Percentiles rank a stretch among this genome's conserved stretches.
phyloP scores from a whole-genome alignment of 1,284 basidiomycete genomes.

The Fistulinella cinereoalba region DNA sequence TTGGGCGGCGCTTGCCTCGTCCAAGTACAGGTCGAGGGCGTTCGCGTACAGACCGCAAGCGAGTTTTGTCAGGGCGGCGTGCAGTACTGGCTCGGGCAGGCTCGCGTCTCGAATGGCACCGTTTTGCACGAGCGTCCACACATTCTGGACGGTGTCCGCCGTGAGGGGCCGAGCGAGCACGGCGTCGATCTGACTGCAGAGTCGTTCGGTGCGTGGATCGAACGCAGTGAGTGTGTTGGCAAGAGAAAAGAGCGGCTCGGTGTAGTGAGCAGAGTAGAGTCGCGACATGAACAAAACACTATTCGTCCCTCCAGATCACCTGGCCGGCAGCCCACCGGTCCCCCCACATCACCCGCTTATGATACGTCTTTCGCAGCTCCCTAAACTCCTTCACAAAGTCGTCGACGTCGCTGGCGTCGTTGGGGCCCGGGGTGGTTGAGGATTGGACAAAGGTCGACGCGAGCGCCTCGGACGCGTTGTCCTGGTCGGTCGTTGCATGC shows the following conservation, averaged over 20 bases:
- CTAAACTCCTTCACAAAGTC: conserved; percentile 87
- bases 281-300: conserved; percentile 21
- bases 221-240: conserved; percentile 7
- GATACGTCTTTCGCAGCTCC: conserved; percentile 80
- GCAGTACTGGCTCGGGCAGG: conserved; percentile 9
- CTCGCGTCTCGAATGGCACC: not conserved
- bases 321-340: conserved; percentile 83
- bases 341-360: conserved; percentile 86
- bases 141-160: conserved; percentile 13
- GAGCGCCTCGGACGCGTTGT: conserved; percentile 81
- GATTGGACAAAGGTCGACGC: conserved; percentile 78
- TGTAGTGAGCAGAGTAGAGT: conserved; percentile 30
- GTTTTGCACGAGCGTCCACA: conserved; percentile 14
- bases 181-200: conserved; percentile 16
- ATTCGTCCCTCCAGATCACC: conserved; percentile 76
- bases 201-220: conserved; percentile 10
- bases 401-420: conserved; percentile 66
- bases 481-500: conserved; percentile 84
- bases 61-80: conserved; percentile 42
- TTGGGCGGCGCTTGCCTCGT: conserved; percentile 62
- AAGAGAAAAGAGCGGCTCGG: conserved; percentile 23
- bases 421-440: conserved; percentile 33
- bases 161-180: conserved; percentile 22
- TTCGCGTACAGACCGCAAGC: conserved; percentile 58
- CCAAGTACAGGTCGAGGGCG: conserved; percentile 53